Evolutionary conservation across 768 basidiomycete species (phyloP), one percentile per base, ranked within the genome.

Genomic region (Boletus tomentosulus): DNA sequence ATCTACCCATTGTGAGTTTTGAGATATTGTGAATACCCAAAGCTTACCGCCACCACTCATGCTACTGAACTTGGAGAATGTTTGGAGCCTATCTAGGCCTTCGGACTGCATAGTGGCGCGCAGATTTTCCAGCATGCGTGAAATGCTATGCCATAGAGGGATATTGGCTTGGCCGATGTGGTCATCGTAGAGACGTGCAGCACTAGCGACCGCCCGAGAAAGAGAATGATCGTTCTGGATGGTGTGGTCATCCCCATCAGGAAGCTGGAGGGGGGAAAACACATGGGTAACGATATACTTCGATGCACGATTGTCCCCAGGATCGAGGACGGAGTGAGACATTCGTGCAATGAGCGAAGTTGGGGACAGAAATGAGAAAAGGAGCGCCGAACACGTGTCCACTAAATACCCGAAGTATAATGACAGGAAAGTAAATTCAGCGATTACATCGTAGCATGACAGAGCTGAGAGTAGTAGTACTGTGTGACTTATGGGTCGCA

Each of bases 1-100:
- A 47, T 73, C 80, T 80, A 39, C 28, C 8, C 12, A n/a, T 27
- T 4, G 9, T 55, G 6, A 58, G 50, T 16, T 31, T 44, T 38
- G 24, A 3, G 13, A 33, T 8, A 27, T n/a, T n/a, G 43, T 28
- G 33, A 11, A 35, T 37, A 28, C 12, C 48, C 12, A 27, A 48
- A 25, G 10, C 44, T 28, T 15, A 69, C 68, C 67, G 53, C 65
- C 68, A 2, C 30, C 34, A 5, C 34, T 10, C 61, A 38, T n/a
- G 16, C 16, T 13, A 8, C 37, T 38, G 8, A 38, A 16, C 42
- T 27, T 10, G 6, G 42, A 15, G 15, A 16, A 3, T 11, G 6
- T 25, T 27, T 15, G 27, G 3, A 4, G 1, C 25, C 6, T 8
- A 44, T 27, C 42, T 12, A 27, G 24, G 25, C 4, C 6, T 15